phyloP scores from a whole-genome alignment of 2,329 filamentous ascomycete genomes.

The Aspergillus glaucus region DNA sequence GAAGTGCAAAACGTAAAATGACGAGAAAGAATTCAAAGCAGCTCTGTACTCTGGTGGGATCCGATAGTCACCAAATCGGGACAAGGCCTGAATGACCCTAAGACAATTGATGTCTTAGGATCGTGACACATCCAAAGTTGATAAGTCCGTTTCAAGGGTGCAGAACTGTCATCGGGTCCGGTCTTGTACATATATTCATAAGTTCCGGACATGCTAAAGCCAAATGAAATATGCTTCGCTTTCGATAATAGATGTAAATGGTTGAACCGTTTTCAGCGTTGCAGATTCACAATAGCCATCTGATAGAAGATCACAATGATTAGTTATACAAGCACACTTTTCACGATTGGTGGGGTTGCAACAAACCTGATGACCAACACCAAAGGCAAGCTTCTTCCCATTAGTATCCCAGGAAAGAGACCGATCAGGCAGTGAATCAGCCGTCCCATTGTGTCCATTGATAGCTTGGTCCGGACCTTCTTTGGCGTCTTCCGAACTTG shows the following conservation, averaged over 20 bases:
- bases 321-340: constrained; percentile 4
- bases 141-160: no score
- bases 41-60: no score
- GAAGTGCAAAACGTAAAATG: neutral
- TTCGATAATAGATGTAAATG: no score
- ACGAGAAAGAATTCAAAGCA: constrained; percentile 7
- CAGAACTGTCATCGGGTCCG: no score
- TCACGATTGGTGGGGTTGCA: neutral
- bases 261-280: constrained; percentile 22
- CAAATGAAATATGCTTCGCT: no score
- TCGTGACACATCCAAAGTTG: no score
- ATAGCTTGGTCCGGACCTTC: constrained; percentile 21
- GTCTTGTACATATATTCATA: no score
- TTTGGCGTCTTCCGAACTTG: constrained; percentile 25
- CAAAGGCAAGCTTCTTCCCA: constrained; percentile 48
- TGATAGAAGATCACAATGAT: constrained; percentile 6
- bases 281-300: constrained; percentile 36
- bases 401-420: constrained; percentile 48
- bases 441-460: constrained; percentile 32
- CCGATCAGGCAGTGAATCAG: constrained; percentile 26
- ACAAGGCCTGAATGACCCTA: no score
- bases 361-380: constrained; percentile 44
- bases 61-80: no score
- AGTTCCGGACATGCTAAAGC: no score
- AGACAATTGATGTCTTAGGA: no score